Evolutionary conservation across 2,329 filamentous ascomycete species (phyloP).

Genomic region (Mycosphaerella sp.): DNA sequence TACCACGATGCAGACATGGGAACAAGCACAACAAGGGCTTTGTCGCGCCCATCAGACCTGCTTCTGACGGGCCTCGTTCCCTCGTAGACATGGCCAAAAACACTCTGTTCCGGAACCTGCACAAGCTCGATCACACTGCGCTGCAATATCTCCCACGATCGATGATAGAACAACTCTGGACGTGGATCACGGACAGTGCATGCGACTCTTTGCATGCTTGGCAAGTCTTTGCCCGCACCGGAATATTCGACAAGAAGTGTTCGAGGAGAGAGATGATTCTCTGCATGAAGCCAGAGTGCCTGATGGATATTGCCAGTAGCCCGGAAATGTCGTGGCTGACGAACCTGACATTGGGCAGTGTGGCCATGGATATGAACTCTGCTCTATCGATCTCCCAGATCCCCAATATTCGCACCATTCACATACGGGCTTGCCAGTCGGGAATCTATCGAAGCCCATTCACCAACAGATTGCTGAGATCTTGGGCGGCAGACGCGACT

Average conservation of each 20-base stretch:
- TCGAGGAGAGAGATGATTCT: background rate
- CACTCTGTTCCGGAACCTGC: constrained; percentile 15
- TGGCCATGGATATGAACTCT: background rate
- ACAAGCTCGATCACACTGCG: constrained; percentile 10
- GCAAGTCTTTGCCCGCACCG: constrained; percentile 7
- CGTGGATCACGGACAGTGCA: background rate
- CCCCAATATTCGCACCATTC: constrained; percentile 15
- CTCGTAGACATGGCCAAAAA: constrained; percentile 14
- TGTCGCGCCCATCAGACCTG: background rate
- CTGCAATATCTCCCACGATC: constrained; percentile 13
- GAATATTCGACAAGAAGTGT: background rate
- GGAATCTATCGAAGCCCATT: background rate
- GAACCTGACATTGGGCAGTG: constrained; percentile 14
- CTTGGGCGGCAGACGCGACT: constrained; percentile 20
- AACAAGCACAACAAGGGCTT: background rate
- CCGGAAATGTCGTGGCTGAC: constrained; percentile 18
- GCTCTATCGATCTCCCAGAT: background rate
- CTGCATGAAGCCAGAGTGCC: constrained; percentile 2
- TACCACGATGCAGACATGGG: background rate
- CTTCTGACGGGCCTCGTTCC: constrained; percentile 2
- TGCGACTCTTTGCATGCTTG: constrained; percentile 1
- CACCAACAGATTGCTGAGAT: constrained; percentile 18
- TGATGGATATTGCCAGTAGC: background rate
- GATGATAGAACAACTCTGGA: constrained; percentile 17
- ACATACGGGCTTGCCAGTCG: constrained; percentile 2